phyloP scores from a whole-genome alignment of 257 asterid genomes.

The Nicotiana noctiflora region DNA sequence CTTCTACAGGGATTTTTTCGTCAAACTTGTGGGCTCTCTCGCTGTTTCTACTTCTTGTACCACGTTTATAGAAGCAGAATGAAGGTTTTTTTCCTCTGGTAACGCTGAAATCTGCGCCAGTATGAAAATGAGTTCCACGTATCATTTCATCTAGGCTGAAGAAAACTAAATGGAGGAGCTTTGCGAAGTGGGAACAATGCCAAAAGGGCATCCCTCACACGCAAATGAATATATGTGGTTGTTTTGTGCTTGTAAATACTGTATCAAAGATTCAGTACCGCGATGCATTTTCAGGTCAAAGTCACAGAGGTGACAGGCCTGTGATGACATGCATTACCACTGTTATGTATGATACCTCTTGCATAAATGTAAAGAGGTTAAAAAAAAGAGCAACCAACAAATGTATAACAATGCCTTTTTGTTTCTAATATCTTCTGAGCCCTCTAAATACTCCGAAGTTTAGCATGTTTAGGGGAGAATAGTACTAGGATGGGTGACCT shows the following conservation, averaged over 20 bases:
- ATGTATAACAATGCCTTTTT: constrained; percentile 46
- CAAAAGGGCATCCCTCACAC: constrained; percentile 31
- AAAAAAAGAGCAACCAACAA: constrained; percentile 18
- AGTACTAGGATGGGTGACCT: neutral
- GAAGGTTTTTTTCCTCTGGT: neutral
- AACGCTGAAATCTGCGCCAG: neutral
- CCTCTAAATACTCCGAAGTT: neutral
- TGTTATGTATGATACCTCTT: constrained; percentile 46
- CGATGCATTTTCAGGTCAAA: constrained; percentile 71
- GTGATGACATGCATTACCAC: constrained; percentile 36
- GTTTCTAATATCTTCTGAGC: constrained; percentile 26
- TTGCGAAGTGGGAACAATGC: constrained; percentile 37
- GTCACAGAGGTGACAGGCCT: constrained; percentile 91
- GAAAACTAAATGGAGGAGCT: constrained; percentile 17
- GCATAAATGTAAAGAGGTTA: constrained; percentile 33
- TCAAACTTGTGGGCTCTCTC: constrained; percentile 34
- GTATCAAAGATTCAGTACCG: constrained; percentile 34
- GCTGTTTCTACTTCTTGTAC: constrained; percentile 29
- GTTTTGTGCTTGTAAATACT: constrained; percentile 61
- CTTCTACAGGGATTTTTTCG: constrained; percentile 38
- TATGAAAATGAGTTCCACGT: constrained; percentile 7
- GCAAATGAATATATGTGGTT: constrained; percentile 42
- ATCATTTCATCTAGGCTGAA: constrained; percentile 9
- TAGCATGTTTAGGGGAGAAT: neutral
- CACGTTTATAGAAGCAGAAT: constrained; percentile 29